Evolutionary conservation across 208 protist species (phyloP).

Genomic region (Hexamita inflata): DNA sequence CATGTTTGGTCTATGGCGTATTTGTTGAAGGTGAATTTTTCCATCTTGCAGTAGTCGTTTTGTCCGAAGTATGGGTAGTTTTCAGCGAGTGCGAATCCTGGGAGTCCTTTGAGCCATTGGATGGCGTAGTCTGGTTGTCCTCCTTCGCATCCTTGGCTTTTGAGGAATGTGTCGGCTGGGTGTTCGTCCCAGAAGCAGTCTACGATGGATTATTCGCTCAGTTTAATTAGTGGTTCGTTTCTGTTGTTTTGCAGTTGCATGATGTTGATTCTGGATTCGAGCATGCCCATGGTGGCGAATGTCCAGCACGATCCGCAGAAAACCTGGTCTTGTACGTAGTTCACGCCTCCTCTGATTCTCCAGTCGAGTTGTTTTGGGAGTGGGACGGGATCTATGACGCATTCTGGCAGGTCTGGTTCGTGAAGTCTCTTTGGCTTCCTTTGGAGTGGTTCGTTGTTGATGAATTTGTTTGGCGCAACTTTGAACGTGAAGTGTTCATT

Average conservation of each 20-base stretch:
- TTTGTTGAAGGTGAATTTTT: background rate
- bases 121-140: background rate
- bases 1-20: background rate
- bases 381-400: no score
- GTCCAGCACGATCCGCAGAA: constrained; percentile 28
- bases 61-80: background rate
- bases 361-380: no score
- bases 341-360: background rate
- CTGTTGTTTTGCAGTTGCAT: background rate
- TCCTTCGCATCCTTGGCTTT: background rate
- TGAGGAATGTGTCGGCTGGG: background rate
- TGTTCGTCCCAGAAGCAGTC: constrained; percentile 4
- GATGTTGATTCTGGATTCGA: background rate
- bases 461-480: no score
- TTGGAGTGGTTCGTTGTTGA: no score
- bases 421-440: no score
- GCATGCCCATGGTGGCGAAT: constrained; percentile 10
- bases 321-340: constrained; percentile 7
- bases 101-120: background rate
- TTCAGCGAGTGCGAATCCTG: background rate
- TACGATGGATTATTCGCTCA: background rate
- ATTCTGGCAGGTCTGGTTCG: no score
- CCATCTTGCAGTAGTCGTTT: background rate
- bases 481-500: no score
- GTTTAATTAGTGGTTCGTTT: background rate